Evolutionary conservation across 768 basidiomycete species (phyloP).

Genomic region (Naganishia friedmannii): DNA sequence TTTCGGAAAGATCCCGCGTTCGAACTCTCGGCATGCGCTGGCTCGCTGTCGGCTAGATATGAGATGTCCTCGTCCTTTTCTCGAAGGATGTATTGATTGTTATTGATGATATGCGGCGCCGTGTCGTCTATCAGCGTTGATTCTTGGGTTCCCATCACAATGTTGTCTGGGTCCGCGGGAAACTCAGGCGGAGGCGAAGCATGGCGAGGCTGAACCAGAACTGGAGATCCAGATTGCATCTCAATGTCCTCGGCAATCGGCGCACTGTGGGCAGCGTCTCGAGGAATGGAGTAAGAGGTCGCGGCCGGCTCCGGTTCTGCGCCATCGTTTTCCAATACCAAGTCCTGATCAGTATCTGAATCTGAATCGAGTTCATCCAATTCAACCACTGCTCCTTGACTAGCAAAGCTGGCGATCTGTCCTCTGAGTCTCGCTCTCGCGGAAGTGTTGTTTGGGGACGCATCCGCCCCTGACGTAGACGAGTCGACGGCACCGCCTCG

Average conservation of each 20-base stretch:
- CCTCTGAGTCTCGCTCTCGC: conserved; percentile 54
- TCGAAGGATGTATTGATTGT: conserved; percentile 22
- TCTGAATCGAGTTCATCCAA: conserved; percentile 12
- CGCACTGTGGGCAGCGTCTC: neutral
- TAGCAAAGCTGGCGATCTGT: conserved; percentile 60
- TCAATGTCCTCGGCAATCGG: neutral
- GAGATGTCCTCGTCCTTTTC: conserved; percentile 24
- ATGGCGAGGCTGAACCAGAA: neutral
- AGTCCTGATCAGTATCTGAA: conserved; percentile 16
- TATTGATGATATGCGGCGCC: neutral
- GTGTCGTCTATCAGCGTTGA: neutral
- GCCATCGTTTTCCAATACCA: neutral
- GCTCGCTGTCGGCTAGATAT: conserved; percentile 24
- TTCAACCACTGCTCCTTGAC: conserved; percentile 53
- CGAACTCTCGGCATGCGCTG: neutral
- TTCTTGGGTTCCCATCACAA: conserved; percentile 18
- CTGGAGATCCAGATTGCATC: neutral
- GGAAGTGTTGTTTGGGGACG: neutral
- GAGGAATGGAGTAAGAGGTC: neutral
- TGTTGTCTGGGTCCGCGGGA: neutral
- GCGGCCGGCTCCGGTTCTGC: neutral
- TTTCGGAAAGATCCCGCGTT: neutral
- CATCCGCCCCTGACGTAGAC: neutral
- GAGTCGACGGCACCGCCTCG: neutral
- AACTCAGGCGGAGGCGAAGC: neutral